phyloP scores from a whole-genome alignment of 257 asterid species.

The Solanum sitiens region DNA sequence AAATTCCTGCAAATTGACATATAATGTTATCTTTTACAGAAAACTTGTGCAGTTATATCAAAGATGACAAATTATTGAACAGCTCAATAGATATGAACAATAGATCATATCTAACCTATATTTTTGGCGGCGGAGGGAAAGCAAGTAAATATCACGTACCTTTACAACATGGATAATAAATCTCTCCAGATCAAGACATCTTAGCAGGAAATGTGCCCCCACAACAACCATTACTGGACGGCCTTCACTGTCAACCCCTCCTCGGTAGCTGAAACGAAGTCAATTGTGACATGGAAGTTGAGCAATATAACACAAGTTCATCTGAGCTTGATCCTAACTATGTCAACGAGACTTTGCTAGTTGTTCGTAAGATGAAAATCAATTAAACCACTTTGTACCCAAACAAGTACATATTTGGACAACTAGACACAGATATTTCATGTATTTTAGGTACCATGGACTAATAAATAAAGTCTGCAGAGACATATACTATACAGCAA shows the following conservation, averaged over 20 bases:
- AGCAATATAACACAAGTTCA: neutral
- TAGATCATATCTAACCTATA: neutral
- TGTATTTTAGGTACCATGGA: neutral
- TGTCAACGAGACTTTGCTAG: neutral
- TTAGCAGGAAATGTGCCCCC: constrained; percentile 92
- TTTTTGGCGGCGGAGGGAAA: neutral
- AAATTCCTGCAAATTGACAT: constrained; percentile 60
- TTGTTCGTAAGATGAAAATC: neutral
- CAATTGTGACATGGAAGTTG: neutral
- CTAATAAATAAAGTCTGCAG: neutral
- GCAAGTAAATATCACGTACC: constrained; percentile 26
- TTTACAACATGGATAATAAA: constrained; percentile 69
- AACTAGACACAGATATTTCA: neutral
- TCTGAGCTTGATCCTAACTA: neutral
- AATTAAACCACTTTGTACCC: neutral
- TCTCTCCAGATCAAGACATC: constrained; percentile 88
- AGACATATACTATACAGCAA: neutral
- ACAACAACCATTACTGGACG: constrained; percentile 92
- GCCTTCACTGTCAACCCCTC: constrained; percentile 92
- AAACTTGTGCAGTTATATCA: neutral
- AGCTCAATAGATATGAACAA: neutral
- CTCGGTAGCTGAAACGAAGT: constrained; percentile 58
- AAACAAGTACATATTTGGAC: neutral
- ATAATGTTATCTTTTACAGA: neutral
- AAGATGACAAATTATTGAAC: neutral